These are phyloP conservation scores for Rhynchosporium secalis DNA, from an alignment of 2,329 filamentous ascomycete genomes.

Conservation along the genomic window DNA sequence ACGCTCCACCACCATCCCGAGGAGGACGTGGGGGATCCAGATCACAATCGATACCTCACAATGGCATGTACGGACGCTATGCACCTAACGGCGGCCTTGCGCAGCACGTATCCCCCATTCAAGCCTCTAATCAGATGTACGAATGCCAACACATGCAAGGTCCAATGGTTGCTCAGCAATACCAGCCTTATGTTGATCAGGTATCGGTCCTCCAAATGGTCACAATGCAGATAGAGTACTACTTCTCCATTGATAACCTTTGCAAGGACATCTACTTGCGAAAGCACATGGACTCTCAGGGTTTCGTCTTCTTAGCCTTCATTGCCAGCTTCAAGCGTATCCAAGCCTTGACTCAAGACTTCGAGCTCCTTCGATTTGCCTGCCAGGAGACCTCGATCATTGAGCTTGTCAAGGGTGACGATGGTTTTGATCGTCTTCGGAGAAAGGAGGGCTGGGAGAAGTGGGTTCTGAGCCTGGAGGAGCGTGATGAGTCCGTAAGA, in stretches of 20 bases:
- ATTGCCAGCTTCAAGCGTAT: constrained; percentile 88
- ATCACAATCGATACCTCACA: constrained; percentile 62
- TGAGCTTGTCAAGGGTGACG: constrained; percentile 73
- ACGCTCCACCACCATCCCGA: constrained; percentile 39
- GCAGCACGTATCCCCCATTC: constrained; percentile 45
- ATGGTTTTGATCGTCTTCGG: constrained; percentile 77
- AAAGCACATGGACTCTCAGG: constrained; percentile 91
- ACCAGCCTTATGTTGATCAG: constrained; percentile 58
- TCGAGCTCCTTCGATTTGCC: constrained; percentile 71
- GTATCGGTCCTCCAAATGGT: constrained; percentile 47
- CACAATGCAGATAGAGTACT: constrained; percentile 73
- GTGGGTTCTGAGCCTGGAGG: constrained; percentile 71
- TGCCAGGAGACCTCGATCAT: constrained; percentile 71
- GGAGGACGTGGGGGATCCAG: constrained; percentile 53
- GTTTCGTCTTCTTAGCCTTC: constrained; percentile 79
- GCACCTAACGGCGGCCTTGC: constrained; percentile 41
- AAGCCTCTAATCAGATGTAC: constrained; percentile 54
- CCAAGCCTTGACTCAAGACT: constrained; percentile 68
- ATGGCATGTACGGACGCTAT: constrained; percentile 49
- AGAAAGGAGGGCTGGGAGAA: constrained; percentile 74
- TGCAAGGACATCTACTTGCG: constrained; percentile 90
- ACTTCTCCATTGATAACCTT: constrained; percentile 94
- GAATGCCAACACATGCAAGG: constrained; percentile 54
- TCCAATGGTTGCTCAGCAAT: constrained; percentile 59
- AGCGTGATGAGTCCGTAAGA: constrained; percentile 72